phyloP scores from a whole-genome alignment of 208 protist genomes.

The Crithidia sp. region DNA sequence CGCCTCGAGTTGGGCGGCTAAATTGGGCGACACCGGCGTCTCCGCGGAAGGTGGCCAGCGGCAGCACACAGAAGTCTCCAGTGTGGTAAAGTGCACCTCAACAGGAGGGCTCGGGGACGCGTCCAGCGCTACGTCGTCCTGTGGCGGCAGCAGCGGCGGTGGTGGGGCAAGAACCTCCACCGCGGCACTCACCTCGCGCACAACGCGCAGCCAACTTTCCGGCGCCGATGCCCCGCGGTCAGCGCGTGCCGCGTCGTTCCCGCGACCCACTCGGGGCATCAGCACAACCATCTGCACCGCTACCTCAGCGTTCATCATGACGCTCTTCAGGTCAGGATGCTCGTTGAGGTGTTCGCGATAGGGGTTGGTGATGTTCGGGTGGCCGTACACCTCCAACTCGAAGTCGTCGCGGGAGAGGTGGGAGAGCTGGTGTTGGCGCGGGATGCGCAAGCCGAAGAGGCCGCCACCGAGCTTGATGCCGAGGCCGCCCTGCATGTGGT shows the following conservation, averaged over 20 bases:
- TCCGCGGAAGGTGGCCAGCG: not conserved
- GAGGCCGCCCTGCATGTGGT: constrained; percentile 82
- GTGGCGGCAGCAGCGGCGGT: not conserved
- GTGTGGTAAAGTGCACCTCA: constrained; percentile 46
- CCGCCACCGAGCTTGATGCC: constrained; percentile 88
- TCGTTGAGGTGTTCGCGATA: constrained; percentile 74
- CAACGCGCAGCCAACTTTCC: constrained; percentile 19
- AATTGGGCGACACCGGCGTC: not conserved
- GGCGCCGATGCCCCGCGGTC: constrained; percentile 1
- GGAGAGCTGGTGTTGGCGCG: constrained; percentile 77
- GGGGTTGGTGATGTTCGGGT: constrained; percentile 92
- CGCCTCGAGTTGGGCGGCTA: not conserved
- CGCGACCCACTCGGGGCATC: constrained; percentile 68
- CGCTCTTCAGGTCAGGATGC: constrained; percentile 72
- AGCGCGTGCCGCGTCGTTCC: not conserved
- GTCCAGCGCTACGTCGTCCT: not conserved
- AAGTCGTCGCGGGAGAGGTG: constrained; percentile 73
- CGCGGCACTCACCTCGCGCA: constrained; percentile 15
- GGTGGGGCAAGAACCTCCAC: constrained; percentile 1
- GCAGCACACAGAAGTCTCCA: constrained; percentile 43
- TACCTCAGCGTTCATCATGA: constrained; percentile 77
- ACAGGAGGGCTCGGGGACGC: not conserved
- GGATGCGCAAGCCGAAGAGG: constrained; percentile 87
- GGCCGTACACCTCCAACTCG: constrained; percentile 78
- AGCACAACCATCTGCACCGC: constrained; percentile 66